Evolutionary conservation across 352 stramenopile species (phyloP), one percentile per base, ranked within the genome.

Genomic region (Globisporangium nodosum): DNA sequence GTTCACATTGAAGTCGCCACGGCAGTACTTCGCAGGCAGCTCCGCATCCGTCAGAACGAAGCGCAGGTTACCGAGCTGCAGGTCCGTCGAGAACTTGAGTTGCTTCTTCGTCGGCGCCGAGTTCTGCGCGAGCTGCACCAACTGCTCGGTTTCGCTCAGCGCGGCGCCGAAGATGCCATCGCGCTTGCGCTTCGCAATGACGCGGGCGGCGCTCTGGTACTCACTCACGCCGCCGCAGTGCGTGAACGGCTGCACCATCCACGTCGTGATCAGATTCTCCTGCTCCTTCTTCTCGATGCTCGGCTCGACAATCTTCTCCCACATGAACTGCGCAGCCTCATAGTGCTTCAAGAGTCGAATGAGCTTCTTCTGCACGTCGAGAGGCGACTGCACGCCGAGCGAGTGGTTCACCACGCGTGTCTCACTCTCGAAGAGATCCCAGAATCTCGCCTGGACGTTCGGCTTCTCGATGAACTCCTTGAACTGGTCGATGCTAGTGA

Each of bases 291-390:
- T 64, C 42, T 74, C 53, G 40, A 87, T 69, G 46, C 64, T 58
- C 15, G 78, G 74, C 30, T 76, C 56, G 33, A 91, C 69, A 42
- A 91, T 63, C 12, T 66, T 65, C 40, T 88, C 68, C 78, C 79
- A 91, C 30, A 74, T 76, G 0, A 81, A 54, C 45, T 88, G 77
- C 0, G 81, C 81, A 0, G 78, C 78, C 46, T 88, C 77, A 49
- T 87, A 88, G 51, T 86, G 86, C 60, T 88, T 77, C 46, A 91
- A 46, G 47, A 91, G 45, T 7, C 81, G 78, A 35, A 91, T 70
- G 15, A 91, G 52, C 61, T 91, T 91, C 63, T 87, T 87, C 51
- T 91, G 81, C 20, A 88, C 61, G 61, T 85, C 74, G 21, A 87
- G 31, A 20, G 74, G 77, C 30, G 71, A 68, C 46, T 85, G 77